These are phyloP conservation scores for Leptomonas seymouri DNA, from an alignment of 208 protist species.

Conservation along the genomic window DNA sequence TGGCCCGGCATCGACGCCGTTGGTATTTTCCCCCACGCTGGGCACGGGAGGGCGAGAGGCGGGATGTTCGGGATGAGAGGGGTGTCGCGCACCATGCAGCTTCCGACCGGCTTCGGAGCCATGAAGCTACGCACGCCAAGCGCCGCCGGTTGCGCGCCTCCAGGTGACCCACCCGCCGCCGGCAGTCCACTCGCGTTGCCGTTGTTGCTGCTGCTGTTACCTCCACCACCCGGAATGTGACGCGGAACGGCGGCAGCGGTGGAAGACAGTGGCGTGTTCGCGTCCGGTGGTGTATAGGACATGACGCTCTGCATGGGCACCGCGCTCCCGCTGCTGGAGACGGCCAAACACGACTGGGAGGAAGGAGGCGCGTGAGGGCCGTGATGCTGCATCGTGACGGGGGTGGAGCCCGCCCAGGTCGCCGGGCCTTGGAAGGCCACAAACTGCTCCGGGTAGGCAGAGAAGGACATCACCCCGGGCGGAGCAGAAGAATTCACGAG, in stretches of 20 bases:
- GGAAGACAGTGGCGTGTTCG: neutral
- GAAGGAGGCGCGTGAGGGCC: neutral
- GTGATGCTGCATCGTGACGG: neutral
- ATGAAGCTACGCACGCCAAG: constrained; percentile 43
- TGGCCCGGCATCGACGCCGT: neutral
- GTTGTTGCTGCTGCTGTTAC: neutral
- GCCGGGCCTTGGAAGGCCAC: constrained; percentile 2
- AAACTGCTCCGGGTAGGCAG: constrained; percentile 8
- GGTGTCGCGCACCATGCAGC: constrained; percentile 34
- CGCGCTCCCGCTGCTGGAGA: neutral
- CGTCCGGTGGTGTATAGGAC: neutral
- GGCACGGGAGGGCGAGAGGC: constrained; percentile 37
- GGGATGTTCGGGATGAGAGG: constrained; percentile 34
- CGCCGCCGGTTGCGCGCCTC: constrained; percentile 16
- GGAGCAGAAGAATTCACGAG: constrained; percentile 18
- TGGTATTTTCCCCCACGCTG: constrained; percentile 47
- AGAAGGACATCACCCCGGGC: constrained; percentile 9
- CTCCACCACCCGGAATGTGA: neutral
- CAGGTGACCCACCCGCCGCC: constrained; percentile 25
- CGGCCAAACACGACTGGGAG: neutral
- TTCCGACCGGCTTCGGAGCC: constrained; percentile 38
- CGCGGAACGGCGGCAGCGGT: constrained; percentile 3
- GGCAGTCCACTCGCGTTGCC: neutral
- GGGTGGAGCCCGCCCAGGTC: neutral
- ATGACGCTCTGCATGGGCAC: neutral